Percentiles rank a stretch among this genome's conserved stretches.
Evolutionary conservation across 148 eudicot genomes (phyloP).

Genomic region (Polygonum aviculare): DNA sequence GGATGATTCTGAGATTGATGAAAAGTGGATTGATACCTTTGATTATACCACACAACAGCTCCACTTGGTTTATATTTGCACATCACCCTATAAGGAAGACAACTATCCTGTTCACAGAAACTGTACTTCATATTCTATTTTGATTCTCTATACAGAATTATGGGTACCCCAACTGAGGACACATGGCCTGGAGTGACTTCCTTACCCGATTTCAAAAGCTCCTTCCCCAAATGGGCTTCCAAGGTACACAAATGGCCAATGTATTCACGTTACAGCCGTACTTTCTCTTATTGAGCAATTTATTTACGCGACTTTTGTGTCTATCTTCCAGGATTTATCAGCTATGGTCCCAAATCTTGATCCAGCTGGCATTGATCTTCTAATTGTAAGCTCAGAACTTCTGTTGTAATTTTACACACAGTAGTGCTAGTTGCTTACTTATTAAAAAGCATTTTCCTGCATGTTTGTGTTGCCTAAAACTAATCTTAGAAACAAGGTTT

Average conservation of each 20-base stretch:
- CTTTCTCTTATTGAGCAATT: not conserved
- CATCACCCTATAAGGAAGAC: not conserved
- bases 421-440: not conserved
- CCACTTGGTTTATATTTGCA: not conserved
- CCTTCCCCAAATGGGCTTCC: constrained; percentile 80
- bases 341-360: constrained; percentile 69
- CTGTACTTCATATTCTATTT: not conserved
- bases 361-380: constrained; percentile 79
- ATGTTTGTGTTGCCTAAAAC: not conserved
- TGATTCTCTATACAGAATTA: constrained; percentile 22
- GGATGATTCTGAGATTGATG: no score
- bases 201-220: constrained; percentile 76
- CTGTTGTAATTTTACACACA: not conserved
- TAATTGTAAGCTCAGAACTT: constrained; percentile 42
- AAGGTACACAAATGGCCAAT: constrained; percentile 36
- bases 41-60: not conserved
- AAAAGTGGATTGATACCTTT: not conserved
- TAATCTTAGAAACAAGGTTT: not conserved
- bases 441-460: not conserved
- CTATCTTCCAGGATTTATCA: constrained; percentile 55
- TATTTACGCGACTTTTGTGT: constrained; percentile 6
- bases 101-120: not conserved
- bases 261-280: not conserved
- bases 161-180: constrained; percentile 94
- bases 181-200: constrained; percentile 96